Conservation (phyloP, 139 green algal species). For the Chlorella sp. region DNA sequence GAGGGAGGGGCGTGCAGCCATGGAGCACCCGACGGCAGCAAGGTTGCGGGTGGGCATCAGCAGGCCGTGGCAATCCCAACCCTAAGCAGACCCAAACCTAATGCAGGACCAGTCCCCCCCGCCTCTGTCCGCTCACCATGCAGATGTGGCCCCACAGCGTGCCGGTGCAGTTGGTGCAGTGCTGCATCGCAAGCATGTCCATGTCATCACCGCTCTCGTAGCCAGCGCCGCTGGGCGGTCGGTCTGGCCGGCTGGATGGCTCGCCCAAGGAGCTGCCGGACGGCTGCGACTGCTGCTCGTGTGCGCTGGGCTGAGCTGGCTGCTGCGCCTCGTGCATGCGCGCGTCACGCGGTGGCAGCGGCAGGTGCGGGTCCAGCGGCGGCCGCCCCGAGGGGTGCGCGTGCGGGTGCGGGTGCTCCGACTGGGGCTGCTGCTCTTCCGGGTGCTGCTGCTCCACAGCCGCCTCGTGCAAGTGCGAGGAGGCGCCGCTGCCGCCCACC, state of each 20-base stretch:
- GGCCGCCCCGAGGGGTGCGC: background rate
- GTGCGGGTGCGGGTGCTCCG: background rate
- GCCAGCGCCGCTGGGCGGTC: background rate
- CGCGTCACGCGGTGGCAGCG: background rate
- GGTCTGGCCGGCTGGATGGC: constrained; percentile 7
- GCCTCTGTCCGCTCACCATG: constrained; percentile 5
- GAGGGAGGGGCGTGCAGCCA: too few relatives aligned
- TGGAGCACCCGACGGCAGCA: too few relatives aligned
- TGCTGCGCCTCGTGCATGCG: background rate
- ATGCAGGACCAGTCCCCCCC: too few relatives aligned
- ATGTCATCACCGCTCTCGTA: constrained; percentile 40
- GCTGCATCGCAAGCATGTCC: constrained; percentile 35
- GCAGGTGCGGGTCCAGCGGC: background rate
- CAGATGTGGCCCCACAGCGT: constrained; percentile 34
- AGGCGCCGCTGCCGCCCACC: constrained; percentile 1
- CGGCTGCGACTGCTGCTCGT: background rate
- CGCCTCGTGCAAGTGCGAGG: background rate
- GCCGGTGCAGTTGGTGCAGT: constrained; percentile 61
- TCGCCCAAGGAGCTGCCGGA: background rate
- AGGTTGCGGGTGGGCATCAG: background rate
- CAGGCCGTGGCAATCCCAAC: background rate
- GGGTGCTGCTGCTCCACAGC: constrained; percentile 42
- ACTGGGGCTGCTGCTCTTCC: too few relatives aligned
- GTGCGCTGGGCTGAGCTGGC: background rate
- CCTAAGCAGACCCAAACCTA: background rate